Evolutionary conservation across 2,329 filamentous ascomycete species (phyloP), one percentile per base, ranked within the genome.

Genomic region (Talaromyces verruculosus): DNA sequence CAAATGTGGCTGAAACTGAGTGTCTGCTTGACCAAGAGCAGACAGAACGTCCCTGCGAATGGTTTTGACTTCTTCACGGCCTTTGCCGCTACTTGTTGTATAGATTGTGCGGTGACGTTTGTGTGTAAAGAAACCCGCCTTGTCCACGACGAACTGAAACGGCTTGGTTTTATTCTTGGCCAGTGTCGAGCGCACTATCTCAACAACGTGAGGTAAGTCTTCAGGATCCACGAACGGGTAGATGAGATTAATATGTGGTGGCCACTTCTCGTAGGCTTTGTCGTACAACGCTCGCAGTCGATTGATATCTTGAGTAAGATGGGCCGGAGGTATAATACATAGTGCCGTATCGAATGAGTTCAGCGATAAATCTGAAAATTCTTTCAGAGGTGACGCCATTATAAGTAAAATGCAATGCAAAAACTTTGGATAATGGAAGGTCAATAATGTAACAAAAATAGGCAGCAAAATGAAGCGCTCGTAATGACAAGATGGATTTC

Each of bases 231-330:
- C 85, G 72, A 90, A 91, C 0, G 88, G 89, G 71, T 90, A 90
- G 25, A 89, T 70, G 30, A 91, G 75, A 69, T 90, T 91, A 71
- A 90, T 73, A 70, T 90, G 88, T 13, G 88, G 85, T 3, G 88
- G 87, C 88, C 89, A 91, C 75, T 81, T 85, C 30, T 79, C 79
- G 69, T 84, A 85, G 0, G 84, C 81, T 67, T 86, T 86, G 43
- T 91, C 88, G 75, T 90, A 88, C 13, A 87, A 77, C n/a, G 79
- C 81, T 53, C 88, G 84, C 2, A 91, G 75, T 15, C 78, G 76
- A 69, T 89, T 82, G 61, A 88, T 73, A 3, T 82, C 70, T 1
- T 78, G 68, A 78, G 84, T 85, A 41, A 84, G 72, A 59, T 78
- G 69, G 25, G 71, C 69, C 0, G 87, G 85, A 2, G 86, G 86